phyloP scores from a whole-genome alignment of 2,329 filamentous ascomycete species.

The Shiraia bambusicola region DNA sequence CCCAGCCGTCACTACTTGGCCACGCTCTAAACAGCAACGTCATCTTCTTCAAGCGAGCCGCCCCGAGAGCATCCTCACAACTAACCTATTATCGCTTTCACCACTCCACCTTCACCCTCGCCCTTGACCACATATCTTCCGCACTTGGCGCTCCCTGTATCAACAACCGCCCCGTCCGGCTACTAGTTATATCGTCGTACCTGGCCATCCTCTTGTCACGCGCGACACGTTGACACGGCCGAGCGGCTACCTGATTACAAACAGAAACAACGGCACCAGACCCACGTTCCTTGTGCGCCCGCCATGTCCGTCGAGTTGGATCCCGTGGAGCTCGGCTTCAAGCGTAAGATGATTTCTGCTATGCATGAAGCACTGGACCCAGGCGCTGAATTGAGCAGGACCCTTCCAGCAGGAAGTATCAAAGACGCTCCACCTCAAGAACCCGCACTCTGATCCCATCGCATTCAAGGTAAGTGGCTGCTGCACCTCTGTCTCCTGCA shows the following conservation, averaged over 20 bases:
- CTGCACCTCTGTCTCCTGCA: slow-evolving; percentile 1
- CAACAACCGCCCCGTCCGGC: slow-evolving; percentile 5
- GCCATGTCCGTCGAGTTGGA: slow-evolving; percentile 94
- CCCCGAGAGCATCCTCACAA: slow-evolving; percentile 1
- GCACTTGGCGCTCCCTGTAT: not conserved
- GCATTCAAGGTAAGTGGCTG: slow-evolving; percentile 63
- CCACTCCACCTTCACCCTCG: not conserved
- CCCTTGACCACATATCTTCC: slow-evolving; percentile 3
- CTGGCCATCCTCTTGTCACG: slow-evolving; percentile 12
- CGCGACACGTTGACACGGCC: slow-evolving; percentile 16
- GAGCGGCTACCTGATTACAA: slow-evolving; percentile 32
- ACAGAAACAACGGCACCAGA: slow-evolving; percentile 15
- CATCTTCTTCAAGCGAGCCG: slow-evolving; percentile 14
- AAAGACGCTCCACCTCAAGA: slow-evolving; percentile 61
- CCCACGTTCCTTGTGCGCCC: slow-evolving; percentile 20
- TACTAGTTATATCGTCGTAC: slow-evolving; percentile 8
- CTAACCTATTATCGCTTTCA: not conserved
- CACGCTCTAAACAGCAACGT: slow-evolving; percentile 13
- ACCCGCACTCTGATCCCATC: slow-evolving; percentile 59
- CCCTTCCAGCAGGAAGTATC: slow-evolving; percentile 66
- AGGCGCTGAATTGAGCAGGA: slow-evolving; percentile 46
- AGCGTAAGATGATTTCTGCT: slow-evolving; percentile 64
- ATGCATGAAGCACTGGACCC: not conserved
- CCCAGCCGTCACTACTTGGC: slow-evolving; percentile 14
- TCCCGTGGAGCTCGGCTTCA: slow-evolving; percentile 88